Evolutionary conservation across 2,329 filamentous ascomycete genomes (phyloP), one percentile per base, ranked within the genome.

Genomic region (Ophiostoma sp.): DNA sequence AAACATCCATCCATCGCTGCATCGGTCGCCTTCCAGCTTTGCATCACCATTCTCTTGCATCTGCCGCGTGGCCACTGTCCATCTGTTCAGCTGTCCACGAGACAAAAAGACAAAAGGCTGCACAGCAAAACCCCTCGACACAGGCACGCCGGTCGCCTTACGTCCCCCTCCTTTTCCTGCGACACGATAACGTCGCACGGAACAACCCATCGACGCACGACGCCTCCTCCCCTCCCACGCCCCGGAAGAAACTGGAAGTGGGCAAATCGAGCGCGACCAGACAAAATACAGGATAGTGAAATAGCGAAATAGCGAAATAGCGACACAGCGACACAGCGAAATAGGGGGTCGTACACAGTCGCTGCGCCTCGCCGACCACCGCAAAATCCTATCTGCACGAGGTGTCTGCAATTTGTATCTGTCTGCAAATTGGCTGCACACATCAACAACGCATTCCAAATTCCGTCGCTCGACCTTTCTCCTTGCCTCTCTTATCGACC

Each of bases 281-380:
- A 31, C 17, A 36, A 36, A 55, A 55, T 25, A 52, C n/a, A 52
- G 7, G n/a, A n/a, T n/a, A n/a, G n/a, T n/a, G n/a, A n/a, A n/a
- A n/a, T n/a, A n/a, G 28, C 17, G 17, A 19, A n/a, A 17, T 36
- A 36, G 33, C 33, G 17, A n/a, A 50, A 50, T 50, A 50, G 45
- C 12, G 45, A 48, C 17, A 28, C 12, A 55, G 50, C 22, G 22
- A 55, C 50, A 28, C 22, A 25, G 33, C n/a, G 12, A 70, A 45
- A 70, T 22, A 45, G 52, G 69, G 68, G 69, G 52, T 57, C n/a
- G 52, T 61, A 70, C 69, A 70, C 45, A 7, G 17, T 17, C 50
- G 52, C 69, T 70, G 69, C 69, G 69, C 69, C 69, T 70, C 69
- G 50, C 48, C 68, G 50, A 57, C 31, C 68, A 31, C 50, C 31